Base-by-base conservation (phyloP, 1,284 basidiomycete species). In the Marasmius fiardii region DNA sequence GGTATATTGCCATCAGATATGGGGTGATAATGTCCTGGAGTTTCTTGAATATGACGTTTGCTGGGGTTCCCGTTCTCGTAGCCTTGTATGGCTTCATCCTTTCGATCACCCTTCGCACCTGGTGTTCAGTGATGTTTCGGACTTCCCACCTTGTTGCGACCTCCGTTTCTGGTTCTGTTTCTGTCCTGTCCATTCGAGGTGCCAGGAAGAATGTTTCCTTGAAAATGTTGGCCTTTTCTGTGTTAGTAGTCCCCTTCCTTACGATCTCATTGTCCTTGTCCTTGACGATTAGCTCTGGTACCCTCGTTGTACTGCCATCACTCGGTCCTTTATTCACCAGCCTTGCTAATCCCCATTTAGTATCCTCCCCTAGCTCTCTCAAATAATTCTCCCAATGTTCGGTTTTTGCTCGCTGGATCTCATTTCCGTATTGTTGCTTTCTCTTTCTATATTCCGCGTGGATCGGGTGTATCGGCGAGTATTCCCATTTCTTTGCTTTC, bases 221-320 rank as follows among this genome's bases (percentile, higher is more conserved):
- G 71, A 79, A 35, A 65, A 73, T 49, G 64, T 82, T 41, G 74
- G 74, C 55, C 63, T 74, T 66, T 71, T 74, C 64, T 66, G 75
- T 60, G 65, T 76, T 56, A 31, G 65, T 69, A 52, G 72, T 71
- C 62, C 69, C 34, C 28, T 4, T 31, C 10, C 28, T 31, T 12
- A 7, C 28, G 8, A 23, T 34, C 7, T 11, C 14, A 8, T 58
- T 57, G 16, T 65, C 53, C 3, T 52, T 28, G 4, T 47, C 34
- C 14, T 18, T 62, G 1, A 33, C 24, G 51, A 61, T 62, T 4
- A 74, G 59, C 0, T 63, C 63, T 0, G 70, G 70, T 1, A 74
- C 66, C 2, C 64, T 26, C 2, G 62, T 58, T 5, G 53, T 39
- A 2, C 65, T 64, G 2, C 67, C 65, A 43, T 72, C 68, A 0